phyloP scores from a whole-genome alignment of 345 rosid genomes.

The Tarenaya hassleriana region DNA sequence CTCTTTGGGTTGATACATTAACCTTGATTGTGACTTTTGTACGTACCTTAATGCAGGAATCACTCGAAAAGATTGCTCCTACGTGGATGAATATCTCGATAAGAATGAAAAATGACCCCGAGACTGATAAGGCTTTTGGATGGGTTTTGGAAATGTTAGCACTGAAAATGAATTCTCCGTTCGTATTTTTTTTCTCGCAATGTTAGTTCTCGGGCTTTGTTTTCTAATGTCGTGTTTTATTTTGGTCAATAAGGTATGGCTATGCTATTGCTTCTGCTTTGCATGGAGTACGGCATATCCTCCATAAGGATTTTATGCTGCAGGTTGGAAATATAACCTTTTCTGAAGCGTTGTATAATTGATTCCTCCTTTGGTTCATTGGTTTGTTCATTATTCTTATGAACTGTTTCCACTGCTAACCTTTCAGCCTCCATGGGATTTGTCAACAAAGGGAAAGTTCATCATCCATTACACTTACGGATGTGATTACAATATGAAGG shows the following conservation, averaged over 20 bases:
- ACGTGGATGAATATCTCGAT: conserved; percentile 97
- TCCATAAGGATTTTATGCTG: conserved; percentile 84
- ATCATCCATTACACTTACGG: conserved; percentile 96
- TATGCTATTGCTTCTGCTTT: conserved; percentile 96
- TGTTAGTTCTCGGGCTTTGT: conserved; percentile 14
- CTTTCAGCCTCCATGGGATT: conserved; percentile 98
- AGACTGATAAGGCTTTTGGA: conserved; percentile 91
- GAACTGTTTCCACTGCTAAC: conserved; percentile 13
- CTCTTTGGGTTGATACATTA: background rate
- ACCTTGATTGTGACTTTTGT: conserved; percentile 6
- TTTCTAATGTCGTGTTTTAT: conserved; percentile 17
- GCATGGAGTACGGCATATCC: conserved; percentile 84
- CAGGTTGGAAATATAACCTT: conserved; percentile 49
- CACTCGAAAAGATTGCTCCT: conserved; percentile 81
- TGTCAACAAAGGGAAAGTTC: conserved; percentile 53
- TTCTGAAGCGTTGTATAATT: conserved; percentile 13
- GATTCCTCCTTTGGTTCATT: background rate
- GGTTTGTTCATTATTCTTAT: conserved; percentile 3
- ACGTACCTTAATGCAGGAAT: conserved; percentile 35
- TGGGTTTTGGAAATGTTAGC: conserved; percentile 99
- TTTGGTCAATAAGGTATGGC: conserved; percentile 64
- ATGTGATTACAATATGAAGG: conserved; percentile 90
- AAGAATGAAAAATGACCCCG: conserved; percentile 89
- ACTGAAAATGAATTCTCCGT: background rate
- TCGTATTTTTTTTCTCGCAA: conserved; percentile 8